A percentile compares a stretch with the other conserved stretches of the same genome.
These are phyloP conservation scores for Umbilicaria muhlenbergii DNA, from an alignment of 495 filamentous ascomycete species.

Conservation along the genomic window DNA sequence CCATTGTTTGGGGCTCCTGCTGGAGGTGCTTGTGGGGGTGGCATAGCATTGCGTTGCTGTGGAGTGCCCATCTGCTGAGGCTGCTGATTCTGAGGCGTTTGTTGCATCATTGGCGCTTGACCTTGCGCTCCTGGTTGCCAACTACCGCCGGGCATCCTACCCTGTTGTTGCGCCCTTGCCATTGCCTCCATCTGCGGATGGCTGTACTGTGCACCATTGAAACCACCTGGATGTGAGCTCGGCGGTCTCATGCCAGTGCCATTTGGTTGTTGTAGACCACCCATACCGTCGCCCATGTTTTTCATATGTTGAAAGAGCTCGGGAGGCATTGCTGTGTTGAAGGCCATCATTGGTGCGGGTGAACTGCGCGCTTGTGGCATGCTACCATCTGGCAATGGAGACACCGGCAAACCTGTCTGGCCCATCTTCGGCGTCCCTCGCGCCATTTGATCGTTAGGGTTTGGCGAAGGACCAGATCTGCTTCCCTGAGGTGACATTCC, in stretches of 20 bases:
- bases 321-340: slow-evolving; percentile 48
- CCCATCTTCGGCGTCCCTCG: slow-evolving; percentile 79
- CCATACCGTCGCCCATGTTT: slow-evolving; percentile 34
- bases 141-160: slow-evolving; percentile 31
- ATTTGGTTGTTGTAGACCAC: slow-evolving; percentile 26
- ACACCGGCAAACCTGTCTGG: slow-evolving; percentile 55
- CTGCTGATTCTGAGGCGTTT: slow-evolving; percentile 38
- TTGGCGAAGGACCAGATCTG: slow-evolving; percentile 73
- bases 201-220: slow-evolving; percentile 47
- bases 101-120: slow-evolving; percentile 44
- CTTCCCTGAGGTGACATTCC: slow-evolving; percentile 57
- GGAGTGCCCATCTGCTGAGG: slow-evolving; percentile 55
- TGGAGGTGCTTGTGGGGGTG: slow-evolving; percentile 71
- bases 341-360: slow-evolving; percentile 66
- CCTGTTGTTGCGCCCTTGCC: slow-evolving; percentile 22
- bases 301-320: slow-evolving; percentile 48
- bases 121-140: slow-evolving; percentile 49
- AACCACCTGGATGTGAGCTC: slow-evolving; percentile 63
- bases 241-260: slow-evolving; percentile 59
- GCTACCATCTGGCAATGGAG: slow-evolving; percentile 63
- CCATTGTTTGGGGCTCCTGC: slow-evolving; percentile 40
- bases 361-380: slow-evolving; percentile 65
- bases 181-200: slow-evolving; percentile 32
- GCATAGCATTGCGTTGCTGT: slow-evolving; percentile 61
- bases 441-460: slow-evolving; percentile 79